These are phyloP conservation scores for Penicillium simplicissimum DNA, from an alignment of 495 filamentous ascomycete species.

Conservation along the genomic window DNA sequence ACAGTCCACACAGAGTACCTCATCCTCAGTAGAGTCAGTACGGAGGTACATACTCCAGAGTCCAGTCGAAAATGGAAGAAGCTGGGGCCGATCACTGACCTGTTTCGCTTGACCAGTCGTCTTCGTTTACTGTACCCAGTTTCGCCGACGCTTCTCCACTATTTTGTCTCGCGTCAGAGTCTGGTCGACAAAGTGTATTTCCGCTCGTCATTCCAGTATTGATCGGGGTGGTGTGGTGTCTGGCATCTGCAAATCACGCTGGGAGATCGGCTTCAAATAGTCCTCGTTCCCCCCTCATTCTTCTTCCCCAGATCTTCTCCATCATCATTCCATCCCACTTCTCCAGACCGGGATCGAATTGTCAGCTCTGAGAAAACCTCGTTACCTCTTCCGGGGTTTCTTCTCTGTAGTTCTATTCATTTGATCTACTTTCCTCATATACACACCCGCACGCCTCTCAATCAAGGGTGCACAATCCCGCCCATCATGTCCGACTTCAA, in stretches of 20 bases:
- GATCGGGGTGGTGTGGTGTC: constrained; percentile 4
- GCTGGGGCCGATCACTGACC: constrained; percentile 12
- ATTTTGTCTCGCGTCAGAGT: constrained; percentile 9
- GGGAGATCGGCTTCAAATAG: constrained; percentile 21
- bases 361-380: background rate
- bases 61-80: constrained; percentile 15
- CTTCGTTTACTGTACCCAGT: constrained; percentile 5
- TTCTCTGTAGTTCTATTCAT: constrained; percentile 1
- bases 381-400: background rate
- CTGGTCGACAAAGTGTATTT: constrained; percentile 17
- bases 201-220: constrained; percentile 10
- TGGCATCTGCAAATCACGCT: background rate
- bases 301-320: constrained; percentile 12
- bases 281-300: constrained; percentile 7
- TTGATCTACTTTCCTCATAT: background rate
- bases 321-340: constrained; percentile 3
- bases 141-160: constrained; percentile 15
- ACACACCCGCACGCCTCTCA: background rate
- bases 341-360: background rate
- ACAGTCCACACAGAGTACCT: no score
- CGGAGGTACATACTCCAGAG: background rate
- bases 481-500: constrained; percentile 34
- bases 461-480: background rate
- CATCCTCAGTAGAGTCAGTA: no score
- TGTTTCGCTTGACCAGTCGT: constrained; percentile 10